Evolutionary conservation across 495 filamentous ascomycete genomes (phyloP), one percentile per base, ranked within the genome.

Genomic region (Neurospora africana): DNA sequence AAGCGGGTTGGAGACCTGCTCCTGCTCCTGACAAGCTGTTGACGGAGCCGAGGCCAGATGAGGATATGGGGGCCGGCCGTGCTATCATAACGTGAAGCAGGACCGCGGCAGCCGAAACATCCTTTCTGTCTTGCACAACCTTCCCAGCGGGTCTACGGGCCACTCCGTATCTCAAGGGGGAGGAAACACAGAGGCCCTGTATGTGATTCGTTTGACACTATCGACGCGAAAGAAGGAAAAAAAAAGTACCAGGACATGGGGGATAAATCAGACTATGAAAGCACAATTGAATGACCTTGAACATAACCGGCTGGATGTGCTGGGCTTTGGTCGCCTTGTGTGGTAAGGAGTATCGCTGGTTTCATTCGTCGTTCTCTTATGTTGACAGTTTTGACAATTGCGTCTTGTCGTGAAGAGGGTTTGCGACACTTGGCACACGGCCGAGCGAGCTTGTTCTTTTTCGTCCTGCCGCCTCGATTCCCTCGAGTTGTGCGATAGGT

Each of bases 21-120:
- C 53, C 53, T 65, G 53, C 6, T 65, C 27, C 27, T 65, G 53
- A 65, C 27, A 65, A 33, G 53, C 53, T 65, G 53, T 65, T 35
- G 53, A 65, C 53, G 53, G 53, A 33, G 53, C 53, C 53, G 53
- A 65, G 53, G 27, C 53, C 53, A 65, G 53, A 65, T 35, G 53
- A 65, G 53, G 53, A 65, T 65, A 65, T 65, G 53, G 53, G 27
- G 53, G 53, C 53, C 53, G 53, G 53, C 30, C 53, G 53, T 65
- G 53, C 53, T 65, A 65, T 65, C 53, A 65, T 33, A 65, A 65
- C 27, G 53, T 65, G 53, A 65, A 33, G 53, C 53, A 70, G 27
- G 70, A 70, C 71, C 39, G 71, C 53, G 71, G 72, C 58, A 41
- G 35, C 74, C 44, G 75, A 69, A 71, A 69, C 71, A 72, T 13